Conservation (phyloP, 805 yeast species). For the Kluyveromyces starmeri region DNA sequence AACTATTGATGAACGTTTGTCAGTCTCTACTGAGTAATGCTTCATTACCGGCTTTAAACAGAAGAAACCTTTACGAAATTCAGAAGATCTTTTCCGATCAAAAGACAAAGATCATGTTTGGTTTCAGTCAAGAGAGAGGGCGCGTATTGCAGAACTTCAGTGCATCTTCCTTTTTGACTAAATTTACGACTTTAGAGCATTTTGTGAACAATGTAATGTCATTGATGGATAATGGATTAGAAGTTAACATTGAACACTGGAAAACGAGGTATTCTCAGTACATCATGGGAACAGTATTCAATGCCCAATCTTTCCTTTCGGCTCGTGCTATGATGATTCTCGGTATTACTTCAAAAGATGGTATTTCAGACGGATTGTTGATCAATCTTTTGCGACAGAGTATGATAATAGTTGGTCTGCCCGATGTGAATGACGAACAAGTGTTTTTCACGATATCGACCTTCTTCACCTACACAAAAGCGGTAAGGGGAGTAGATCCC, state of each 20-base stretch:
- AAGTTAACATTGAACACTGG: conserved; percentile 45
- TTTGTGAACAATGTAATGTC: conserved; percentile 48
- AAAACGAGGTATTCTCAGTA: conserved; percentile 56
- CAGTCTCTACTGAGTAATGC: conserved; percentile 60
- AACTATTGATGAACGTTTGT: conserved; percentile 53
- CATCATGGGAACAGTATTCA: conserved; percentile 53
- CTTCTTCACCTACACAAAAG: conserved; percentile 33
- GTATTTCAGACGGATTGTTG: conserved; percentile 50
- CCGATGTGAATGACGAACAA: conserved; percentile 26
- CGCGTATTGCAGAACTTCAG: conserved; percentile 29
- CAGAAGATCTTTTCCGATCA: conserved; percentile 41
- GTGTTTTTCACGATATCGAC: conserved; percentile 29
- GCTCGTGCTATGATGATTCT: conserved; percentile 59
- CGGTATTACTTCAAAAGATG: conserved; percentile 58
- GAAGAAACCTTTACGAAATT: conserved; percentile 37
- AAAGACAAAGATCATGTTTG: conserved; percentile 59
- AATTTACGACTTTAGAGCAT: conserved; percentile 42
- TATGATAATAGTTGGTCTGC: conserved; percentile 29
- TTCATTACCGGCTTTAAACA: conserved; percentile 34
- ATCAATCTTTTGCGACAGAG: conserved; percentile 23
- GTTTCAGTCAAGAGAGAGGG: conserved; percentile 48
- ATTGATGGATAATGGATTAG: conserved; percentile 41
- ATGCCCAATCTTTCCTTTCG: conserved; percentile 48
- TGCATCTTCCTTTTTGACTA: conserved; percentile 31
- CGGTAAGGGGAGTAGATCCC: conserved; percentile 32